Evolutionary conservation across 176 grass and related monocot species (phyloP), one percentile per base, ranked within the genome.

Genomic region (Areca catechu): DNA sequence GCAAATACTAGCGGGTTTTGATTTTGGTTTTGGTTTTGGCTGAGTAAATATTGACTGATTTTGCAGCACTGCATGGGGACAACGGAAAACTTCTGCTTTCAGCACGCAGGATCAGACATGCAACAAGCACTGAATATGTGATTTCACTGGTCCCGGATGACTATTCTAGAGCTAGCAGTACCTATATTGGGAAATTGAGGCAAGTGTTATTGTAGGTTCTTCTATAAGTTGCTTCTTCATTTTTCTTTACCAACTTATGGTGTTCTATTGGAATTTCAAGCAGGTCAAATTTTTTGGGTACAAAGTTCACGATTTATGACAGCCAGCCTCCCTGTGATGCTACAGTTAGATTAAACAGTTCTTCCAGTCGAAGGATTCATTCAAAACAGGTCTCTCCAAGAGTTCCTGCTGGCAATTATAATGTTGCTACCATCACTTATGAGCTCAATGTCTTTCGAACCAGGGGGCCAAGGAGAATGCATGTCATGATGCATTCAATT

Each of bases 281-380:
- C 72, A 98, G 93, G 75, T 89, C 84, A 12, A 98, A 98, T 72
- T 98, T 98, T 65, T 84, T 98, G 0, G 93, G 93, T 53, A 98
- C 93, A 56, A 98, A 98, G 74, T 98, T 98, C 73, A 98, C 81
- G 2, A 80, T 98, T 63, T 89, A 82, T 22, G 93, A 98, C 48
- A 85, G 84, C 67, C 93, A 92, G 56, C 81, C 93, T 69, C 88
- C 93, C 56, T 67, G 70, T 50, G 75, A 85, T 70, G 72, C 69
- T 24, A 73, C 43, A 29, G 48, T 79, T 12, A 71, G 83, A 56
- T 75, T 76, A 3, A 76, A 78, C 81, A 91, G 77, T 48, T 77
- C 67, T 34, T 76, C 80, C 19, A 89, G 67, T 49, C 79, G 82
- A 76, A 76, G 93, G 63, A 83, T 83, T 19, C 76, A 92, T 56